These are phyloP conservation scores for Angophora floribunda DNA, from an alignment of 345 rosid genomes.

Conservation along the genomic window DNA sequence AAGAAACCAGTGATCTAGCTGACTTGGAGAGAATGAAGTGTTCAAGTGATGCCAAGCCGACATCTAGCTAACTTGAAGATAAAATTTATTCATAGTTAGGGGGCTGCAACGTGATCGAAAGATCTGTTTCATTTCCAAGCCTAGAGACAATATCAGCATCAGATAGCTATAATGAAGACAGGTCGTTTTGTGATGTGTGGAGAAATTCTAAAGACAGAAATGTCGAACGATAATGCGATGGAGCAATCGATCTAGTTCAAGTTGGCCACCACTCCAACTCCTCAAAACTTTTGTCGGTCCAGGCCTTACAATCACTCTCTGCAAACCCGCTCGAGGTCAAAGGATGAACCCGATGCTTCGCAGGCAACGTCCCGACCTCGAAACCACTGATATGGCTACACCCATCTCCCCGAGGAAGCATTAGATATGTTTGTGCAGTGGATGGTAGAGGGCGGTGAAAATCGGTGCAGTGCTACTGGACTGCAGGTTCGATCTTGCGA, in stretches of 20 bases:
- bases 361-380: background rate
- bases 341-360: rapidly evolving
- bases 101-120: rapidly evolving
- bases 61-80: rapidly evolving
- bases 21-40: background rate
- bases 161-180: background rate
- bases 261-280: background rate
- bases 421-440: background rate
- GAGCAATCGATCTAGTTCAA: background rate
- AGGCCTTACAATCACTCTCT: background rate
- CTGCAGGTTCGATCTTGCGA: background rate
- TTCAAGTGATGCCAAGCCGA: rapidly evolving
- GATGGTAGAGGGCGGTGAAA: rapidly evolving
- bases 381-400: background rate
- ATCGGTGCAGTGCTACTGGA: background rate
- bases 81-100: background rate
- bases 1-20: background rate
- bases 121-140: rapidly evolving
- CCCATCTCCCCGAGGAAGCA: background rate
- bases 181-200: rapidly evolving
- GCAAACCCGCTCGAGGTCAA: background rate
- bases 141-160: background rate
- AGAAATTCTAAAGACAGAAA: background rate
- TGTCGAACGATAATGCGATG: rapidly evolving
- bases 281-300: background rate